These are phyloP conservation scores for Suillus hirtellus DNA, from an alignment of 768 basidiomycete genomes.

Conservation along the genomic window DNA sequence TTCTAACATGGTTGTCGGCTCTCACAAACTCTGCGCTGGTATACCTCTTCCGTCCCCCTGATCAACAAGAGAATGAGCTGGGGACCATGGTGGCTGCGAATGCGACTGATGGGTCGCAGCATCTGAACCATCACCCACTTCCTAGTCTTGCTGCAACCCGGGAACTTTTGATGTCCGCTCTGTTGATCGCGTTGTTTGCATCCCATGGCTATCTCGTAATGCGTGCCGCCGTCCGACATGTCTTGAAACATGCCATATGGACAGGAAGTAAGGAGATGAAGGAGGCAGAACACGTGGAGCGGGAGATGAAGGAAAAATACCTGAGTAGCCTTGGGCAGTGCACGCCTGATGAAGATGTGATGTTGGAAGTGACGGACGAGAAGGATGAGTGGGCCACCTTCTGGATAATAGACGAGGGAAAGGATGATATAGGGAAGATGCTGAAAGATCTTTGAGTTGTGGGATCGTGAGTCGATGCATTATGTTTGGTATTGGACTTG, in stretches of 20 bases:
- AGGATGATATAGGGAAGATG: slow-evolving; percentile 67
- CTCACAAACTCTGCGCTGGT: slow-evolving; percentile 89
- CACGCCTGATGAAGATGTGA: slow-evolving; percentile 15
- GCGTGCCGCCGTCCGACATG: slow-evolving; percentile 58
- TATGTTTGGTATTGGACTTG: neutral
- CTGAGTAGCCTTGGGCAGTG: slow-evolving; percentile 32
- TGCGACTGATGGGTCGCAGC: slow-evolving; percentile 7
- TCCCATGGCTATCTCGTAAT: slow-evolving; percentile 83
- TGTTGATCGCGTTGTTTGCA: slow-evolving; percentile 76
- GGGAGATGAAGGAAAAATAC: slow-evolving; percentile 49
- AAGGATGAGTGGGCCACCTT: slow-evolving; percentile 43
- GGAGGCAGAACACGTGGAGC: slow-evolving; percentile 55
- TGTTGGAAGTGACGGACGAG: slow-evolving; percentile 11
- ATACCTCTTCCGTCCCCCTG: slow-evolving; percentile 75
- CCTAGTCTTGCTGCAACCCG: slow-evolving; percentile 40
- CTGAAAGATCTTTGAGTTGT: slow-evolving; percentile 54
- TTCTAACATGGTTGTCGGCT: slow-evolving; percentile 88
- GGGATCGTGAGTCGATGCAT: neutral
- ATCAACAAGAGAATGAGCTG: slow-evolving; percentile 15
- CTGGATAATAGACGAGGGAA: slow-evolving; percentile 74
- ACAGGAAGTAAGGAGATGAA: slow-evolving; percentile 66
- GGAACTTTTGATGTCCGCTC: slow-evolving; percentile 59
- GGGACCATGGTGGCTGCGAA: slow-evolving; percentile 1
- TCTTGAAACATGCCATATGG: slow-evolving; percentile 81
- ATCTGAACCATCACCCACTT: slow-evolving; percentile 19